Evolutionary conservation across 1,284 basidiomycete genomes (phyloP).

Genomic region (Ceratobasidium sp.): DNA sequence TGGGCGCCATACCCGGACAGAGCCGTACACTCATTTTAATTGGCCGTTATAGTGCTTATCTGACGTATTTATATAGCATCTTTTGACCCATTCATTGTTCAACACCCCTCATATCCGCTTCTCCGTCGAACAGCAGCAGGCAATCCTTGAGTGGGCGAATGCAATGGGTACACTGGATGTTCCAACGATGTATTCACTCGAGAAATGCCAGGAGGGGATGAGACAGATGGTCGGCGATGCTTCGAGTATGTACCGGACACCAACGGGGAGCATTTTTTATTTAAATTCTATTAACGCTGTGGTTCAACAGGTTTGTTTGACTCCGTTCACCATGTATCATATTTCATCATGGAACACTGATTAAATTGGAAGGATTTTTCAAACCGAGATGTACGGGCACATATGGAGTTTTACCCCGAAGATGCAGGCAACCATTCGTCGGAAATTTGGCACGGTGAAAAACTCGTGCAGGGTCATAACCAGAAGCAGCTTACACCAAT

Average conservation of each 20-base stretch:
- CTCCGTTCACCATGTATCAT: not conserved
- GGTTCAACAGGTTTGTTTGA: conserved; percentile 18
- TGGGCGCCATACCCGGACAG: not conserved
- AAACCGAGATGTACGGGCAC: not conserved
- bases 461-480: not conserved
- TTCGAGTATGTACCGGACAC: not conserved
- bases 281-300: conserved; percentile 11
- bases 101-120: conserved; percentile 48
- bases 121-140: conserved; percentile 49
- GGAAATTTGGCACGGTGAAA: conserved; percentile 25
- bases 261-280: conserved; percentile 8
- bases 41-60: not conserved
- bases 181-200: conserved; percentile 25
- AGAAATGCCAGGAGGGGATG: conserved; percentile 12
- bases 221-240: not conserved
- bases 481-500: conserved; percentile 9
- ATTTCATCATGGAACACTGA: not conserved
- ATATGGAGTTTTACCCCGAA: conserved; percentile 6
- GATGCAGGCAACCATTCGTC: not conserved
- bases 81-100: conserved; percentile 50
- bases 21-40: not conserved
- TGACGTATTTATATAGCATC: conserved; percentile 19
- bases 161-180: conserved; percentile 46
- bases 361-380: not conserved
- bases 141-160: conserved; percentile 50